Conservation (phyloP, 805 yeast genomes). For the Ogataea pini region DNA sequence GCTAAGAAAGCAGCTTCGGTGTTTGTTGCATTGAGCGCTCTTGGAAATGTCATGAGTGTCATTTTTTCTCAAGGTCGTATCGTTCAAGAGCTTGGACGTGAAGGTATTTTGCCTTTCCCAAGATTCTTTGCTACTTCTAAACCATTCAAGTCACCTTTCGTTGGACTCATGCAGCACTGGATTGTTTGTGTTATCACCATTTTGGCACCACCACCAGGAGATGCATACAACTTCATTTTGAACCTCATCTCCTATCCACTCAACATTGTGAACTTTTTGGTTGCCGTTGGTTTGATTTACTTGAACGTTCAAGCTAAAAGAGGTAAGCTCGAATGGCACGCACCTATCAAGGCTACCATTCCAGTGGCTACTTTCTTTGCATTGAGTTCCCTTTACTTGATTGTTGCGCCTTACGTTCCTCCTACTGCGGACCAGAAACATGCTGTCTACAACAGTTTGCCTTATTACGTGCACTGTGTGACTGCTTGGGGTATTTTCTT, state of each 20-base stretch:
- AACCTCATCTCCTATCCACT: slow-evolving; percentile 81
- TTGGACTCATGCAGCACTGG: slow-evolving; percentile 77
- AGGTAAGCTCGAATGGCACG: slow-evolving; percentile 62
- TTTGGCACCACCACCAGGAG: slow-evolving; percentile 82
- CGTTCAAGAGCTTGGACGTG: slow-evolving; percentile 77
- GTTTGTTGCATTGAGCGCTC: slow-evolving; percentile 77
- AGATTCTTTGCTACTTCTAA: slow-evolving; percentile 65
- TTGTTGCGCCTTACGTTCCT: slow-evolving; percentile 78
- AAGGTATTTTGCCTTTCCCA: slow-evolving; percentile 75
- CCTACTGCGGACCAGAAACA: slow-evolving; percentile 57
- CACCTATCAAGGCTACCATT: slow-evolving; percentile 66
- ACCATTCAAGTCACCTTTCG: slow-evolving; percentile 73
- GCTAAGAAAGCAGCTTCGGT: slow-evolving; percentile 72
- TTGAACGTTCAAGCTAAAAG: slow-evolving; percentile 51
- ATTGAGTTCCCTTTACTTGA: slow-evolving; percentile 63
- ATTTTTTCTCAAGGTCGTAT: slow-evolving; percentile 83
- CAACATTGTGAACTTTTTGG: slow-evolving; percentile 68
- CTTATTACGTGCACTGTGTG: slow-evolving; percentile 68
- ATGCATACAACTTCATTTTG: slow-evolving; percentile 78
- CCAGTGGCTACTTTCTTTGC: slow-evolving; percentile 66
- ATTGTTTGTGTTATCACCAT: slow-evolving; percentile 71
- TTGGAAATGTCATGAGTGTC: slow-evolving; percentile 79
- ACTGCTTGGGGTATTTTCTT: slow-evolving; percentile 78
- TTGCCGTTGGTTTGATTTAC: slow-evolving; percentile 62
- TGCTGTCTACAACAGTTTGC: slow-evolving; percentile 65